Evolutionary conservation across 768 basidiomycete genomes (phyloP).

Genomic region (Serendipita vermifera): DNA sequence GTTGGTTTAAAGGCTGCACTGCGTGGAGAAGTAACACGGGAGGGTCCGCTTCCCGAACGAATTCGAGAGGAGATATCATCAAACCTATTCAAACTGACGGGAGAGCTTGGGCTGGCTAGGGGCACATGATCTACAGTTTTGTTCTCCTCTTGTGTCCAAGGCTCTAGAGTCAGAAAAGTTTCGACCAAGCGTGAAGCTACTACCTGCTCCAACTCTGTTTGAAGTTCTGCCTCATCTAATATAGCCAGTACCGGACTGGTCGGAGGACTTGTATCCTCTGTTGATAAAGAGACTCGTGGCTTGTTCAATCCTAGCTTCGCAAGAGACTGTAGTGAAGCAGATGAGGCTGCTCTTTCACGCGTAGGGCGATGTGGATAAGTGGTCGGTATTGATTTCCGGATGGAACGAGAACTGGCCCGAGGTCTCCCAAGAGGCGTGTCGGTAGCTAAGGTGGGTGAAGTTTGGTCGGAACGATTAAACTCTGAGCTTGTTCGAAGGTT

Average conservation of each 20-base stretch:
- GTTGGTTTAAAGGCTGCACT: neutral
- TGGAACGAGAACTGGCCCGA: constrained; percentile 1
- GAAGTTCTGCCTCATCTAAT: constrained; percentile 21
- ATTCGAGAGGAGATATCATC: constrained; percentile 12
- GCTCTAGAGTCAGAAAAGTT: constrained; percentile 47
- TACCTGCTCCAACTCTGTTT: constrained; percentile 54
- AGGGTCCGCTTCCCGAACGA: constrained; percentile 15
- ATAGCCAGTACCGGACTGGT: constrained; percentile 23
- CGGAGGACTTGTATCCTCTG: neutral
- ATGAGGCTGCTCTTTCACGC: neutral
- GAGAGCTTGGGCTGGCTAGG: neutral
- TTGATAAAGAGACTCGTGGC: neutral
- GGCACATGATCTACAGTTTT: constrained; percentile 16
- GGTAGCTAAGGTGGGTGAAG: neutral
- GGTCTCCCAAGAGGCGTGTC: neutral
- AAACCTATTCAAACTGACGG: neutral
- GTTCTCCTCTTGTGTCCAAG: constrained; percentile 17
- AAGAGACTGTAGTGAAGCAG: neutral
- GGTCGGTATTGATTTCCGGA: neutral
- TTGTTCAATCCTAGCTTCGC: neutral
- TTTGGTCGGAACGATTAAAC: constrained; percentile 26
- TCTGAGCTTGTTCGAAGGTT: constrained; percentile 20
- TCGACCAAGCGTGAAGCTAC: constrained; percentile 62
- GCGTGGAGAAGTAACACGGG: neutral
- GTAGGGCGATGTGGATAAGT: neutral